Base-by-base conservation (phyloP, 2,329 filamentous ascomycete species). In the Xylariaceae sp. region DNA sequence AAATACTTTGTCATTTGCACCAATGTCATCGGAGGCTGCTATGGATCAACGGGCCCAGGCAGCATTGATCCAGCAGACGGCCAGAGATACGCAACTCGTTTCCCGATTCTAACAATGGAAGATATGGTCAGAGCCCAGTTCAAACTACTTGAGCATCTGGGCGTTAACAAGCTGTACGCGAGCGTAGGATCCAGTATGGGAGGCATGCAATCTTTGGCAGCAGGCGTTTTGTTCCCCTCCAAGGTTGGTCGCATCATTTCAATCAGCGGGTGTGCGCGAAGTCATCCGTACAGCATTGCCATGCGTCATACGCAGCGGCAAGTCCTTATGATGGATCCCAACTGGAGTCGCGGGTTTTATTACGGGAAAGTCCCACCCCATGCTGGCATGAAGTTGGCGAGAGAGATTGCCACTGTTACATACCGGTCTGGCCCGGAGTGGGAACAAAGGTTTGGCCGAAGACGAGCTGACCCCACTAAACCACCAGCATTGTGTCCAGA, bases 101-200 rank as follows among this genome's bases (percentile, higher is more conserved):
- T 99, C 69, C 94, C 94, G 2, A 95, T 99, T 62, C 75, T 99
- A 51, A 99, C 94, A 0, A 87, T 99, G 77, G 86, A 96, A 64
- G 94, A 99, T 72, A 99, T 99, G 94, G 94, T 97, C 24, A 85
- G 92, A 49, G 93, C 92, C 4, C 94, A 99, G 71, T 97, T 97
- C 75, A 81, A 89, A 36, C 81, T 99, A 24, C 80, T 99, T 10
- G 92, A 97, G 70, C 73, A 77, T 4, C 77, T 99, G 23, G 86
- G 86, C 5, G 87, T 99, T 39, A 69, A 83, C 20, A 89, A 85
- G 66, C 80, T 99, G 8, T 91, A 96, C 71, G 94, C 94, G 15
- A 96, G 91, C 54, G 93, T 99, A 16, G 94, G 94, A 11, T 91
- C 91, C 5, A 96, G 91, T 72, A 99, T 99, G 94, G 94, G 94